Evolutionary conservation across 805 yeast genomes (phyloP).

Genomic region (Pichia phayaonensis): DNA sequence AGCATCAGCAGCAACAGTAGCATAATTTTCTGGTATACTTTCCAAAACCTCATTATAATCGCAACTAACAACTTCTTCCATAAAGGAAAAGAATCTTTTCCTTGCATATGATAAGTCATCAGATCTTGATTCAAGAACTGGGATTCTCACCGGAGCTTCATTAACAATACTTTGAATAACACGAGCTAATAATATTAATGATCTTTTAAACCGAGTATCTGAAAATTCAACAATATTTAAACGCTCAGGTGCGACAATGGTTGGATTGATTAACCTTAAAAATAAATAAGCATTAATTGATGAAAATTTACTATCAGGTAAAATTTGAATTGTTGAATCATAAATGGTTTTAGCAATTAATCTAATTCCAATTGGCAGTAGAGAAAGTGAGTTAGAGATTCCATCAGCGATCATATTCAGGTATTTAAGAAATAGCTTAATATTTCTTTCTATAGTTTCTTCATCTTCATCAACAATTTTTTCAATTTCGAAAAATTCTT

Average conservation of each 20-base stretch:
- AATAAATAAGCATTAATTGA: conserved; percentile 87
- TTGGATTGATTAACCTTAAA: conserved; percentile 77
- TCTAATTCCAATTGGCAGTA: conserved; percentile 65
- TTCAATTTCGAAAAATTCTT: conserved; percentile 51
- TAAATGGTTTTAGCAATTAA: conserved; percentile 63
- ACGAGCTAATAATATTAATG: conserved; percentile 72
- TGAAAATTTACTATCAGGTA: conserved; percentile 56
- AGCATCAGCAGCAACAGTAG: background rate
- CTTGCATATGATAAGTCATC: conserved; percentile 36
- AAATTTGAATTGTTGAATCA: conserved; percentile 47
- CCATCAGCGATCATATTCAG: conserved; percentile 49
- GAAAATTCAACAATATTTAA: conserved; percentile 20
- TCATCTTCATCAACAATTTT: conserved; percentile 11
- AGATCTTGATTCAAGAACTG: conserved; percentile 33
- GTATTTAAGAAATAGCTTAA: conserved; percentile 46
- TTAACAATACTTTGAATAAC: conserved; percentile 83
- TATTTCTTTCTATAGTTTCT: conserved; percentile 35
- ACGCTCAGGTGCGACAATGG: conserved; percentile 80
- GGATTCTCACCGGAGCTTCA: conserved; percentile 68
- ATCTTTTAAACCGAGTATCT: conserved; percentile 38
- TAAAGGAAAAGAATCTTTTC: conserved; percentile 32
- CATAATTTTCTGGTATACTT: background rate
- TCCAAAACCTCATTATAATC: conserved; percentile 10
- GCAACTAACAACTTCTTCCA: conserved; percentile 26
- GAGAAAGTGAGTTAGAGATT: conserved; percentile 45